These are phyloP conservation scores for Debaryomyces sp. DNA, from an alignment of 1,139 yeast genomes.

Conservation along the genomic window DNA sequence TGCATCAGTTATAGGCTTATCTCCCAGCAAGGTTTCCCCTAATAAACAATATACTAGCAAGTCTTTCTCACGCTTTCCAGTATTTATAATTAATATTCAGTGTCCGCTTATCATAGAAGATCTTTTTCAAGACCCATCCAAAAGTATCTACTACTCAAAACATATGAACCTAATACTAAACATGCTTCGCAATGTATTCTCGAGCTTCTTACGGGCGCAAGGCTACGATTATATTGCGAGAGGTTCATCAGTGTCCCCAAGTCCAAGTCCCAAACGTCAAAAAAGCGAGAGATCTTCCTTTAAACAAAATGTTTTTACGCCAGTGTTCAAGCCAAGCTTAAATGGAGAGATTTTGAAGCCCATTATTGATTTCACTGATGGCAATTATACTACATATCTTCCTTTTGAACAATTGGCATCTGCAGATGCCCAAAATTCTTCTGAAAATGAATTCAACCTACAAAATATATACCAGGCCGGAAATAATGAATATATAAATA, in stretches of 20 bases:
- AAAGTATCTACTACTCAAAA: conserved; percentile 27
- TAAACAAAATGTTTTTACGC: not conserved
- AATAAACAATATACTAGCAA: not conserved
- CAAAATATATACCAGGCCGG: not conserved
- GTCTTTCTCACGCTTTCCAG: conserved; percentile 25
- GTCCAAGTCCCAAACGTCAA: conserved; percentile 11
- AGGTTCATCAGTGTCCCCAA: conserved; percentile 3
- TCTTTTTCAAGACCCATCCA: conserved; percentile 45
- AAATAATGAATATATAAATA: not conserved
- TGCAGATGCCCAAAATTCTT: not conserved
- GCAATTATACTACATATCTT: not conserved
- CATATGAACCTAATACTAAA: conserved; percentile 27
- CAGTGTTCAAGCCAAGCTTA: not conserved
- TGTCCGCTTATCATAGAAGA: conserved; percentile 37
- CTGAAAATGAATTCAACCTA: not conserved
- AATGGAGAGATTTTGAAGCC: not conserved
- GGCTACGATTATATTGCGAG: conserved; percentile 16
- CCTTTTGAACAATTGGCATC: not conserved
- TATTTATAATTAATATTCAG: conserved; percentile 37
- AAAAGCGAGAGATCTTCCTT: not conserved
- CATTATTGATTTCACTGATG: not conserved
- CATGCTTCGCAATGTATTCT: conserved; percentile 31
- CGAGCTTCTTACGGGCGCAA: conserved; percentile 27
- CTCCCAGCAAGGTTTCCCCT: not conserved
- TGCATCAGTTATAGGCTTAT: not conserved